Conservation (phyloP, 331 rosid species). For the Spiraea crenata region DNA sequence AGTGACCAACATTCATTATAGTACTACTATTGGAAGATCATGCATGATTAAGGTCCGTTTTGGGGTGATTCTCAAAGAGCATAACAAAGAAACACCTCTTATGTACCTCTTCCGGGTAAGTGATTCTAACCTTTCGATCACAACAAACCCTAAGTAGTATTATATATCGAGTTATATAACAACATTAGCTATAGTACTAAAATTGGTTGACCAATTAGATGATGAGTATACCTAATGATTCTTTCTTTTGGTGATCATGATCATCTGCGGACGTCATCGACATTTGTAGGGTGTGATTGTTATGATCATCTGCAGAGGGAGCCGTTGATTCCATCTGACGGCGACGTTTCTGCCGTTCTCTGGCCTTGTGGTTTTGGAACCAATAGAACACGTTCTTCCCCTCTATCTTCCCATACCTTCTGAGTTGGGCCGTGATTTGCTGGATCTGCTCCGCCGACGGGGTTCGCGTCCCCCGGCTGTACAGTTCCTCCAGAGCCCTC, state of each 20-base stretch:
- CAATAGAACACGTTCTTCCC: slow-evolving; percentile 97
- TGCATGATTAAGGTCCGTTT: too few species aligned
- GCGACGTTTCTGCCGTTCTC: slow-evolving; percentile 95
- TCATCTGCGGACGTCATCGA: slow-evolving; percentile 28
- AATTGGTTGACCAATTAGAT: neutral
- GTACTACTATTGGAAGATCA: too few species aligned
- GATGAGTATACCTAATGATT: slow-evolving; percentile 5
- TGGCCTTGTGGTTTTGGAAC: slow-evolving; percentile 97
- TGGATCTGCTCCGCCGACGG: slow-evolving; percentile 96
- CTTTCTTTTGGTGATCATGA: slow-evolving; percentile 47
- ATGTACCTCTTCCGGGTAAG: too few species aligned
- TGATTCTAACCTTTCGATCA: too few species aligned
- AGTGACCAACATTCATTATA: too few species aligned
- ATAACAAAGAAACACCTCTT: too few species aligned
- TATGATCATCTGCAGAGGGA: slow-evolving; percentile 20
- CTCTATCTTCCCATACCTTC: slow-evolving; percentile 85
- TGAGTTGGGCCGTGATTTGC: slow-evolving; percentile 68
- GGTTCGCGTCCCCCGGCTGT: slow-evolving; percentile 81
- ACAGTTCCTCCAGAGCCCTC: slow-evolving; percentile 82
- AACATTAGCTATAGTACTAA: too few species aligned
- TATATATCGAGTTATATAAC: too few species aligned
- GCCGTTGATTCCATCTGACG: slow-evolving; percentile 73
- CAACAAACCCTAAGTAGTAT: too few species aligned
- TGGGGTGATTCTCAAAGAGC: too few species aligned
- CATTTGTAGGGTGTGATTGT: slow-evolving; percentile 1